Evolutionary conservation across 345 rosid species (phyloP).

Genomic region (Pistacia vera): DNA sequence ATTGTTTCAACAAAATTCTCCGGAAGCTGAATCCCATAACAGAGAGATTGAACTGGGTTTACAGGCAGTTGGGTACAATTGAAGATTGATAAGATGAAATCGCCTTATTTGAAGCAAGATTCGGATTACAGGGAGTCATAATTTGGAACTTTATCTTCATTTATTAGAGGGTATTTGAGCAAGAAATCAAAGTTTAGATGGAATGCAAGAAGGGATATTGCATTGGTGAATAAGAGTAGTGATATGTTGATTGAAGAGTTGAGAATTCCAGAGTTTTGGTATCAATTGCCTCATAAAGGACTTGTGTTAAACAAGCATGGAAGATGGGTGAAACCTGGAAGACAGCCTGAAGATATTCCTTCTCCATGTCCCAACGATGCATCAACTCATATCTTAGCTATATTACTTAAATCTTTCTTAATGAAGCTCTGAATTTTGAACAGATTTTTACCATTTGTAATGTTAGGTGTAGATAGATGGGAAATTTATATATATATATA

Average conservation of each 20-base stretch:
- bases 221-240: constrained; percentile 56
- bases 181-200: constrained; percentile 44
- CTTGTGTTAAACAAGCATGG: constrained; percentile 58
- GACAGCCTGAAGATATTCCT: constrained; percentile 71
- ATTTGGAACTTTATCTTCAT: constrained; percentile 62
- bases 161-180: constrained; percentile 53
- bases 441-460: too few species aligned
- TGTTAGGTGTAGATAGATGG: too few species aligned
- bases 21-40: constrained; percentile 43
- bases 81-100: constrained; percentile 44
- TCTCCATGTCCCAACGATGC: constrained; percentile 39
- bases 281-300: constrained; percentile 59
- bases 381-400: background rate
- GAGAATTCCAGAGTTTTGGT: constrained; percentile 63
- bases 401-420: background rate
- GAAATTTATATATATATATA: too few species aligned
- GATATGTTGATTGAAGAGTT: constrained; percentile 58
- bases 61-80: constrained; percentile 53
- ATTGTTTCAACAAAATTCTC: constrained; percentile 47
- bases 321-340: constrained; percentile 72
- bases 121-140: constrained; percentile 49
- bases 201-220: constrained; percentile 62
- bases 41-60: constrained; percentile 50
- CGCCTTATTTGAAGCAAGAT: constrained; percentile 53
- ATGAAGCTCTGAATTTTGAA: background rate